phyloP scores from a whole-genome alignment of 2,329 filamentous ascomycete genomes.

The Exophiala oligosperma region DNA sequence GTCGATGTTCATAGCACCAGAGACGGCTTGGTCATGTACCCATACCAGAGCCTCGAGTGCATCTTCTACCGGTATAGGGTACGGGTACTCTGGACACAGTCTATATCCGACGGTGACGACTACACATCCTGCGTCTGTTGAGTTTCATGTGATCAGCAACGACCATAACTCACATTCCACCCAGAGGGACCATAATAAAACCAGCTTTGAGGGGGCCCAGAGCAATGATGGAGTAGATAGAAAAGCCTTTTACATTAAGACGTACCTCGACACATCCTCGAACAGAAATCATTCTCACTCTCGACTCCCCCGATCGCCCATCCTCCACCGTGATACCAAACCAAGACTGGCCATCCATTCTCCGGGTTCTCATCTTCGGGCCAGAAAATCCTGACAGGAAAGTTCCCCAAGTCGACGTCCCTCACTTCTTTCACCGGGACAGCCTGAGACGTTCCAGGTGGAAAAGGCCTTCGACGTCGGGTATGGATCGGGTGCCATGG shows the following conservation, averaged over 20 bases:
- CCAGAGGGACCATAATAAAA: too few species aligned
- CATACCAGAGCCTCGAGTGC: slow-evolving; percentile 56
- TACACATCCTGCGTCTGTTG: slow-evolving; percentile 43
- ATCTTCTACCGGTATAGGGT: slow-evolving; percentile 58
- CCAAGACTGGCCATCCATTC: slow-evolving; percentile 54
- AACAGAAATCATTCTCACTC: slow-evolving; percentile 58
- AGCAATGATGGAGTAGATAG: not conserved
- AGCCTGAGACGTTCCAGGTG: not conserved
- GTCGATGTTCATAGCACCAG: slow-evolving; percentile 45
- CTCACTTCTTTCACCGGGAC: slow-evolving; percentile 46
- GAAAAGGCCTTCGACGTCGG: not conserved
- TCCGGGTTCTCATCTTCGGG: slow-evolving; percentile 46
- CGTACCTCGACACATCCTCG: slow-evolving; percentile 51
- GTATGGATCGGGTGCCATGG: slow-evolving; percentile 37
- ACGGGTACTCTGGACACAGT: slow-evolving; percentile 58
- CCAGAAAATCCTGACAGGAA: slow-evolving; percentile 53
- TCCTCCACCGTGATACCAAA: slow-evolving; percentile 60
- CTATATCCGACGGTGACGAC: slow-evolving; percentile 58
- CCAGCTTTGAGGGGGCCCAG: too few species aligned
- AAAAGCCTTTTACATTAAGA: not conserved
- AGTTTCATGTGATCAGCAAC: not conserved
- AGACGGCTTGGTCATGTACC: slow-evolving; percentile 37
- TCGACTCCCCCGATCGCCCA: slow-evolving; percentile 60
- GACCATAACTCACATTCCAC: not conserved
- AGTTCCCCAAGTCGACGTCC: slow-evolving; percentile 39